Conservation (phyloP, 768 basidiomycete genomes). For the Lepiota brunneoincarnata region DNA sequence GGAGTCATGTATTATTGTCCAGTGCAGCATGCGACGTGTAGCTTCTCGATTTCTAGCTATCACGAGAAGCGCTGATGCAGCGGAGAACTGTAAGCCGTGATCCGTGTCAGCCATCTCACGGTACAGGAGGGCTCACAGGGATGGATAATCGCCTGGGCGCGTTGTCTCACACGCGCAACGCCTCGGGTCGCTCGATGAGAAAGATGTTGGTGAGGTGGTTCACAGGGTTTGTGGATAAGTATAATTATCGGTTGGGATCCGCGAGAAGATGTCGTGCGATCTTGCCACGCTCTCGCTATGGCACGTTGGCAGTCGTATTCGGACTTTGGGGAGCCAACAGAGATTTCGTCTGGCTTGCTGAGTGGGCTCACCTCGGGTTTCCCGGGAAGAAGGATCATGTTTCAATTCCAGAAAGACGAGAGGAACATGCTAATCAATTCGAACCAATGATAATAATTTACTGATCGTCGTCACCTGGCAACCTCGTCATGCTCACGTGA, state of each 20-base stretch:
- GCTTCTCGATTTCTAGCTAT: conserved; percentile 1
- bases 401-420: too few relatives aligned
- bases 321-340: too few relatives aligned
- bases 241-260: background rate
- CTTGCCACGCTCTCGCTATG: too few relatives aligned
- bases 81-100: background rate
- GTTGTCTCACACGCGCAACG: background rate
- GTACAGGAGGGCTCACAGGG: background rate
- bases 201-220: background rate
- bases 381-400: too few relatives aligned
- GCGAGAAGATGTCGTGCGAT: too few relatives aligned
- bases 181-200: background rate
- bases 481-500: conserved; percentile 24
- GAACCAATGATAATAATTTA: background rate
- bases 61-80: background rate
- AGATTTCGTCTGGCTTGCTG: too few relatives aligned
- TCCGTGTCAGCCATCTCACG: background rate
- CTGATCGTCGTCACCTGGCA: background rate
- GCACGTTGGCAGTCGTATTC: too few relatives aligned
- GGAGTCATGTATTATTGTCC: conserved; percentile 4
- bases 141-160: background rate
- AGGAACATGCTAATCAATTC: too few relatives aligned
- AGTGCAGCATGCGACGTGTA: background rate
- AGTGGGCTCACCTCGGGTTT: too few relatives aligned
- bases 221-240: conserved; percentile 2